These are phyloP conservation scores for Candida labiduridarum DNA, from an alignment of 1,139 yeast species.

Conservation along the genomic window DNA sequence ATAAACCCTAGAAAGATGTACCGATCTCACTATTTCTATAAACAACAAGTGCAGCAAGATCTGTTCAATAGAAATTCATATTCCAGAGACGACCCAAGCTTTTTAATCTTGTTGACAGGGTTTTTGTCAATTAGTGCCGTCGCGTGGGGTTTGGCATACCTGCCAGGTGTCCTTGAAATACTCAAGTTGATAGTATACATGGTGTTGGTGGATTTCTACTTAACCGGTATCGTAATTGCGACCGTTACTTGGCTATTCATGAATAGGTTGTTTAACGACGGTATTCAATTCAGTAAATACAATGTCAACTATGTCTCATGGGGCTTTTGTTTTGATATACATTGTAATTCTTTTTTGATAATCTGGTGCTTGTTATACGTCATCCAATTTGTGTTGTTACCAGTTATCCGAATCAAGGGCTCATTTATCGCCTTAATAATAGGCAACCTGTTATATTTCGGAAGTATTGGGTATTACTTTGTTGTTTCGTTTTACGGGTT, in stretches of 20 bases:
- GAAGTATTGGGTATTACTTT: constrained; percentile 73
- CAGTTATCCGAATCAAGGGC: constrained; percentile 63
- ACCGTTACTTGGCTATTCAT: constrained; percentile 74
- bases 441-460: constrained; percentile 78
- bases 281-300: constrained; percentile 36
- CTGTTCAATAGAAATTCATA: constrained; percentile 43
- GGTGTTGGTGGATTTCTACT: constrained; percentile 82
- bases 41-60: constrained; percentile 23
- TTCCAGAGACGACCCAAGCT: constrained; percentile 92
- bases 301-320: constrained; percentile 71
- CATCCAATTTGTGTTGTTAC: constrained; percentile 74
- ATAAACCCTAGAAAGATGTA: constrained; percentile 81
- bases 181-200: constrained; percentile 69
- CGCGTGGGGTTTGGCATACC: constrained; percentile 88
- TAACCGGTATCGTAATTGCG: constrained; percentile 70
- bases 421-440: constrained; percentile 63
- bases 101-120: constrained; percentile 67
- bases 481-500: constrained; percentile 86
- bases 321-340: constrained; percentile 94
- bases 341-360: constrained; percentile 82
- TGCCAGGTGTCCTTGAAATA: constrained; percentile 62
- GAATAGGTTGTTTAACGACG: constrained; percentile 56
- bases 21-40: constrained; percentile 76
- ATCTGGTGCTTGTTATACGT: constrained; percentile 81
- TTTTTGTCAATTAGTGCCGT: constrained; percentile 73